Conservation (phyloP, 441 rosid species). For the Pelargonium australe region DNA sequence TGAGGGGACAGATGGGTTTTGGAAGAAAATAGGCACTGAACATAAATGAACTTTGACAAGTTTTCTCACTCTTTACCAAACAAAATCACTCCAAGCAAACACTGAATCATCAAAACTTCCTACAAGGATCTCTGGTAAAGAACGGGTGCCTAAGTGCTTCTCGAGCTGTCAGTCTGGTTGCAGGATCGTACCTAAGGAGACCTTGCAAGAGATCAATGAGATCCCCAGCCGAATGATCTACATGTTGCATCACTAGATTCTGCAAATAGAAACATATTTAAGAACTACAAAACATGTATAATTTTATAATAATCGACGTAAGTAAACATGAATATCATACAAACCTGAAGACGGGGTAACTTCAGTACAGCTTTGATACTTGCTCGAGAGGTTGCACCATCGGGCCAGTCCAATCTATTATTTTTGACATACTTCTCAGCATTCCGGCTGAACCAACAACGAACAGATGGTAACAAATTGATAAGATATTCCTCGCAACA, state of each 20-base stretch:
- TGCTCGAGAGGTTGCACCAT: conserved; percentile 68
- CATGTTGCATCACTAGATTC: conserved; percentile 90
- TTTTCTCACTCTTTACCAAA: conserved; percentile 3
- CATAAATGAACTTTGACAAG: neutral
- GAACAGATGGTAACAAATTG: neutral
- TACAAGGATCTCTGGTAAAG: conserved; percentile 54
- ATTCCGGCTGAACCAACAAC: conserved; percentile 44
- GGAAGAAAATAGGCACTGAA: neutral
- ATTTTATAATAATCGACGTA: too few relatives aligned
- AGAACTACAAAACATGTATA: neutral
- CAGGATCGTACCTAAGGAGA: conserved; percentile 70
- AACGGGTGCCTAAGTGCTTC: conserved; percentile 84
- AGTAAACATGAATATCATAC: neutral
- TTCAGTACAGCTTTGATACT: conserved; percentile 67
- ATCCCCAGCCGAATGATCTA: conserved; percentile 89
- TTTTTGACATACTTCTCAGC: conserved; percentile 67
- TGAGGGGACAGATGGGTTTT: neutral
- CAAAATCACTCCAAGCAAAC: neutral
- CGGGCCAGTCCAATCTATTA: conserved; percentile 83
- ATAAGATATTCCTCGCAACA: neutral
- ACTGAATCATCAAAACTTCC: conserved; percentile 15
- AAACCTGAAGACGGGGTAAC: conserved; percentile 75
- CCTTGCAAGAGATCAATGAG: conserved; percentile 80
- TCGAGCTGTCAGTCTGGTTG: conserved; percentile 57
- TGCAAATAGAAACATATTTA: conserved; percentile 23